Conservation (phyloP, 1,284 basidiomycete genomes). For the Inonotus hispidus region DNA sequence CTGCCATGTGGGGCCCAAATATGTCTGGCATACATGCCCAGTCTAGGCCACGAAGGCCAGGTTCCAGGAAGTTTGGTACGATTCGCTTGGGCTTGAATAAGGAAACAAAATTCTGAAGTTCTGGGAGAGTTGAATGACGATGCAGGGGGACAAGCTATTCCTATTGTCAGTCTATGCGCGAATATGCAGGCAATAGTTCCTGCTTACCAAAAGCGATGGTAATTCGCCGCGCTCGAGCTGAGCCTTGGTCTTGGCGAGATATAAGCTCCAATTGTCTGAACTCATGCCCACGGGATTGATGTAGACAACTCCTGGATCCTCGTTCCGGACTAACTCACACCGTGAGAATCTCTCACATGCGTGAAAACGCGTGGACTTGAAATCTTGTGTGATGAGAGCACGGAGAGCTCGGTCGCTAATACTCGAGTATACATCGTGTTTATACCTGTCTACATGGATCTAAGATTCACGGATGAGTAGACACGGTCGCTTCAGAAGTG, state of each 20-base stretch:
- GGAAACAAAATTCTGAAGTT: conserved; percentile 72
- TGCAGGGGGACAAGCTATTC: conserved; percentile 76
- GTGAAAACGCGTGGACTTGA: conserved; percentile 71
- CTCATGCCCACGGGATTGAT: conserved; percentile 73
- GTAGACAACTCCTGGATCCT: conserved; percentile 53
- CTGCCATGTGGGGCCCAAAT: conserved; percentile 37
- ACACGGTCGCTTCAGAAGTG: neutral
- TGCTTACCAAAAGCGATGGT: conserved; percentile 54
- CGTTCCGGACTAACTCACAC: conserved; percentile 59
- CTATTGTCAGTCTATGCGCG: neutral
- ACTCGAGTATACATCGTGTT: conserved; percentile 59
- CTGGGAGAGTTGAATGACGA: conserved; percentile 82
- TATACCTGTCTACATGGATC: conserved; percentile 91
- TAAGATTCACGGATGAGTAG: conserved; percentile 25
- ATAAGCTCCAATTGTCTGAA: conserved; percentile 53
- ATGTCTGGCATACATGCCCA: conserved; percentile 63
- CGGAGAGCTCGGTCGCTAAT: conserved; percentile 61
- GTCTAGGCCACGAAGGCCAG: conserved; percentile 56
- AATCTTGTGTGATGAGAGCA: conserved; percentile 58
- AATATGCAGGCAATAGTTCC: neutral
- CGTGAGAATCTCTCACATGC: conserved; percentile 83
- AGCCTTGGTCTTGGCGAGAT: conserved; percentile 43
- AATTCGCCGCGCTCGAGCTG: conserved; percentile 40
- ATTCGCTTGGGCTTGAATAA: conserved; percentile 72
- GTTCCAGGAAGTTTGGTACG: conserved; percentile 76